Conservation (phyloP, 2,329 filamentous ascomycete genomes). For the Pseudocercospora fuligena region DNA sequence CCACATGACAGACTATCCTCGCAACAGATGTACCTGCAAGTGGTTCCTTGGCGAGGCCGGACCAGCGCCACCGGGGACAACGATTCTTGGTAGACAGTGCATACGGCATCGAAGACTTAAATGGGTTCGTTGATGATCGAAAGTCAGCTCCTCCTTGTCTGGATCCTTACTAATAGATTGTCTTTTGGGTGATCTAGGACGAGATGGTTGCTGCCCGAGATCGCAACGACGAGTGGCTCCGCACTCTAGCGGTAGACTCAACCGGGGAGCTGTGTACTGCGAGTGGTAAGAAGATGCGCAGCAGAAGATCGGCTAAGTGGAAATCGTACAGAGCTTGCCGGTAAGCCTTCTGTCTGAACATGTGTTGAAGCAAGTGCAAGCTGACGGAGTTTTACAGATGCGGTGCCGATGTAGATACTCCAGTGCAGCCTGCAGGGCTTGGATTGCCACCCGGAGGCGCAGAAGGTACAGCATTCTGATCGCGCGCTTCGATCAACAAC, state of each 20-base stretch:
- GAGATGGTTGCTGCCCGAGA: background rate
- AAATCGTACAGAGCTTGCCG: background rate
- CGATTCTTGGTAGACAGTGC: background rate
- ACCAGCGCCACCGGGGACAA: background rate
- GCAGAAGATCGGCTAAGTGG: background rate
- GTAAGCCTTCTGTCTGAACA: background rate
- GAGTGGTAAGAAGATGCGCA: background rate
- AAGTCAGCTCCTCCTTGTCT: too few relatives aligned
- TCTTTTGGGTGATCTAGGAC: too few relatives aligned
- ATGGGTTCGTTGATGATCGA: background rate
- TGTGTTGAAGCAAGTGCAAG: too few relatives aligned
- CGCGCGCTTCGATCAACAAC: too few relatives aligned
- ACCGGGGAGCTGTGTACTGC: background rate
- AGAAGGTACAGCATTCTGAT: background rate
- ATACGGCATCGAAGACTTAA: background rate
- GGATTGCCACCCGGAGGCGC: background rate
- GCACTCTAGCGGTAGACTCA: background rate
- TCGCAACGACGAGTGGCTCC: background rate
- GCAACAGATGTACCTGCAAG: background rate
- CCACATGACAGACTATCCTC: background rate
- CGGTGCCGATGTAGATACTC: background rate
- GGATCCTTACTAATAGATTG: too few relatives aligned
- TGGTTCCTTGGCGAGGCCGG: background rate
- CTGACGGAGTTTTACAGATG: background rate
- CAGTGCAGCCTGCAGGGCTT: background rate